Percentiles rank a stretch among this genome's conserved stretches.
Conservation (phyloP, 148 eudicot genomes). For the Fagopyrum tataricum region DNA sequence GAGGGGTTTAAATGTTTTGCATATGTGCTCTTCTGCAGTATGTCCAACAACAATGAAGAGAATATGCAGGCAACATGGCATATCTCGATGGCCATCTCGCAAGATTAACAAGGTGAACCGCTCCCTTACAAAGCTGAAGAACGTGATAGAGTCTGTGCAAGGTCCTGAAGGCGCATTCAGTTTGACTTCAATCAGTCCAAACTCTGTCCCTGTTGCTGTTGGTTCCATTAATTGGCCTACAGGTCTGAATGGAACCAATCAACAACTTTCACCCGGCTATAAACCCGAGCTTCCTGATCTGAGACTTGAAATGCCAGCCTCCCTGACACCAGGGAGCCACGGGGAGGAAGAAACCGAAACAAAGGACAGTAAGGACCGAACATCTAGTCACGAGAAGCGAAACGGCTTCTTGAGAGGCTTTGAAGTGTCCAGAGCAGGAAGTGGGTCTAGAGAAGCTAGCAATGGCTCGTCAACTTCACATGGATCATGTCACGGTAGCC, state of each 20-base stretch:
- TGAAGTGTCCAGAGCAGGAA: conserved; percentile 34
- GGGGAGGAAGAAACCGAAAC: conserved; percentile 17
- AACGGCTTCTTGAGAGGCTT: conserved; percentile 23
- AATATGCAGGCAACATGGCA: conserved; percentile 73
- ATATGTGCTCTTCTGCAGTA: conserved; percentile 33
- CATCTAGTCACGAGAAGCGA: conserved; percentile 24
- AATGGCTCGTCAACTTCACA: conserved; percentile 71
- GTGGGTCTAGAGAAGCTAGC: conserved; percentile 65
- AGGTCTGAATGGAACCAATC: conserved; percentile 35
- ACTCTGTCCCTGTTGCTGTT: conserved; percentile 44
- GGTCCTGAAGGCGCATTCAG: conserved; percentile 70
- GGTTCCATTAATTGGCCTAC: conserved; percentile 56
- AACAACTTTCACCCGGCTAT: conserved; percentile 42
- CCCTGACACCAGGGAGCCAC: conserved; percentile 18
- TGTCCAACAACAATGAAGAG: conserved; percentile 88
- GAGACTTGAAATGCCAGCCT: conserved; percentile 21
- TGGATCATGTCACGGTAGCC: conserved; percentile 65
- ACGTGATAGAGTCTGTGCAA: conserved; percentile 92
- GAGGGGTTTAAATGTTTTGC: neutral
- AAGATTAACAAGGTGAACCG: conserved; percentile 69
- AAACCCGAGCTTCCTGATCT: conserved; percentile 34
- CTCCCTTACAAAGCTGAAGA: conserved; percentile 63
- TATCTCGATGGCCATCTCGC: conserved; percentile 83
- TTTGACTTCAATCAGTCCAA: conserved; percentile 50
- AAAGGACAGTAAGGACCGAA: conserved; percentile 7